A percentile compares a stretch with the other conserved stretches of the same genome.
phyloP scores from a whole-genome alignment of 345 rosid genomes.

The Bruguiera parviflora region DNA sequence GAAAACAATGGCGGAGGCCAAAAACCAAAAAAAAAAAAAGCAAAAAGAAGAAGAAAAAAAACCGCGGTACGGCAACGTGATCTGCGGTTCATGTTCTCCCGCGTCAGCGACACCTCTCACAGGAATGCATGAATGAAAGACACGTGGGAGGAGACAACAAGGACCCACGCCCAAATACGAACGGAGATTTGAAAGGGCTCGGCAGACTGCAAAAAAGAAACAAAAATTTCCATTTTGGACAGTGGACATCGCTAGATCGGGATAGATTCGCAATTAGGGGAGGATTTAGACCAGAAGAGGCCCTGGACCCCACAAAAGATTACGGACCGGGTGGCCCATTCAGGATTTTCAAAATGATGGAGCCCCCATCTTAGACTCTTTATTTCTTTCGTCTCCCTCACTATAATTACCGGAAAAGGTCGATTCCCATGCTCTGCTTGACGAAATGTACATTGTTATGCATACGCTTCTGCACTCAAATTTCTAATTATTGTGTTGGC shows the following conservation, averaged over 20 bases:
- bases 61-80: constrained; percentile 7
- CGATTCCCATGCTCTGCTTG: neutral
- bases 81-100: constrained; percentile 20
- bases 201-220: neutral
- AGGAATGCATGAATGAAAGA: neutral
- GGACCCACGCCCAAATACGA: constrained; percentile 9
- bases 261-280: constrained; percentile 28
- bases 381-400: constrained; percentile 23
- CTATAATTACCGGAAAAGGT: neutral
- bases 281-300: constrained; percentile 18
- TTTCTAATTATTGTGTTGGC: constrained; percentile 24
- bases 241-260: neutral
- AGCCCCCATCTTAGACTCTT: neutral
- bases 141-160: constrained; percentile 18
- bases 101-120: neutral
- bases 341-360: too few relatives aligned
- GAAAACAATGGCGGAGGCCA: too few relatives aligned
- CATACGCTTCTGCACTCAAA: constrained; percentile 5
- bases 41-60: too few relatives aligned
- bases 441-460: neutral
- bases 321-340: neutral
- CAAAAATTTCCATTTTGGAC: neutral
- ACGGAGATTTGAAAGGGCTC: neutral
- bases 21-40: too few relatives aligned
- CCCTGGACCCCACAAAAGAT: constrained; percentile 18